These are phyloP conservation scores for Panellus pusillus DNA, from an alignment of 768 basidiomycete genomes.

Conservation along the genomic window DNA sequence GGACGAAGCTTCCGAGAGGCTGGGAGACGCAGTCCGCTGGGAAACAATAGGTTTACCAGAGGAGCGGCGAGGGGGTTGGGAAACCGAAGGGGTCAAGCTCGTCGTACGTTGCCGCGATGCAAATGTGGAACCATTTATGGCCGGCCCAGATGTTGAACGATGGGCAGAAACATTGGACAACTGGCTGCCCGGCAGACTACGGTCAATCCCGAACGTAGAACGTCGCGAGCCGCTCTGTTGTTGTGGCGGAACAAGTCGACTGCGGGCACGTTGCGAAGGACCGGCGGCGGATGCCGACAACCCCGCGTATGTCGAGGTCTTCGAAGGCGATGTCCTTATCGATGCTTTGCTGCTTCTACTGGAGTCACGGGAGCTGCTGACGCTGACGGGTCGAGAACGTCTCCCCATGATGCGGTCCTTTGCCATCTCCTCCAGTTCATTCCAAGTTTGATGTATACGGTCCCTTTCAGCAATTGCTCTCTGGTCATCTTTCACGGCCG, in stretches of 20 bases:
- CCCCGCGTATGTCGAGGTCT: constrained; percentile 37
- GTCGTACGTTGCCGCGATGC: constrained; percentile 82
- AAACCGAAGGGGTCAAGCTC: constrained; percentile 52
- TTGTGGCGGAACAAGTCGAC: constrained; percentile 48
- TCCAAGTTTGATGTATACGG: constrained; percentile 78
- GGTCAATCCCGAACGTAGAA: constrained; percentile 41
- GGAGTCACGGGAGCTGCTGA: constrained; percentile 59
- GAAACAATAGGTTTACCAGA: constrained; percentile 33
- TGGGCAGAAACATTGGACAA: constrained; percentile 52
- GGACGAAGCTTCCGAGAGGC: constrained; percentile 59
- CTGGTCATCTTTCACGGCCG: constrained; percentile 52
- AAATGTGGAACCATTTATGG: constrained; percentile 66
- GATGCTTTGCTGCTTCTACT: constrained; percentile 60
- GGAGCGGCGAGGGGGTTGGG: constrained; percentile 30
- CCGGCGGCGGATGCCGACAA: constrained; percentile 36
- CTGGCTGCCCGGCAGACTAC: constrained; percentile 58
- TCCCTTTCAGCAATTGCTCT: constrained; percentile 60
- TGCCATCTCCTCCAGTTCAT: constrained; percentile 80
- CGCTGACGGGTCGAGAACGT: constrained; percentile 67
- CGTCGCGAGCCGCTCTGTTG: constrained; percentile 14
- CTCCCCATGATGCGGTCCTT: constrained; percentile 60
- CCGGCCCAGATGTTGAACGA: constrained; percentile 73
- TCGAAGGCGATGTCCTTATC: constrained; percentile 27
- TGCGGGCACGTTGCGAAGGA: constrained; percentile 31
- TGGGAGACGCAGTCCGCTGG: constrained; percentile 55